Conservation (phyloP, 345 rosid species). For the Cardamine chenopodiifolia region DNA sequence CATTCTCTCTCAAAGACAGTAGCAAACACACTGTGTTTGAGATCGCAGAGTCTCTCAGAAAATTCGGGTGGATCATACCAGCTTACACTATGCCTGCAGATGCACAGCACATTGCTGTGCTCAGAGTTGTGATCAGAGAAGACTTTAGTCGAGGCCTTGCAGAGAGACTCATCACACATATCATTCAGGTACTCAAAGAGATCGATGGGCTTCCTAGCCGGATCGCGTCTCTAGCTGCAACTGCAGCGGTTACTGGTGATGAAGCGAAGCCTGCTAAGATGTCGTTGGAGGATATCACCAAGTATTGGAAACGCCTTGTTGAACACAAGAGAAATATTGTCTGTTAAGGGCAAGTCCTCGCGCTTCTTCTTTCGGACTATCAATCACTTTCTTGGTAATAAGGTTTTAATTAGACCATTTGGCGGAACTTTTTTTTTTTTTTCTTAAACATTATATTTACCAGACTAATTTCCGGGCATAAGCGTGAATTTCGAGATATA, state of each 20-base stretch:
- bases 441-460: not conserved
- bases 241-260: constrained; percentile 30
- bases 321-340: constrained; percentile 49
- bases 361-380: not conserved
- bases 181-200: constrained; percentile 57
- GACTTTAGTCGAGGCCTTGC: constrained; percentile 65
- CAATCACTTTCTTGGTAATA: constrained; percentile 18
- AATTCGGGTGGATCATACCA: constrained; percentile 72
- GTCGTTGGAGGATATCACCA: constrained; percentile 57
- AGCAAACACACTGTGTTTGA: constrained; percentile 63
- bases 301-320: constrained; percentile 62
- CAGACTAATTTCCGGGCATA: no score
- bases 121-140: constrained; percentile 69
- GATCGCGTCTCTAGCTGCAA: constrained; percentile 29
- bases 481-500: no score
- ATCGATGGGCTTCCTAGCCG: constrained; percentile 56
- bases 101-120: constrained; percentile 65
- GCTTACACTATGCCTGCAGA: constrained; percentile 82
- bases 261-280: constrained; percentile 47
- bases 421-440: not conserved
- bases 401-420: constrained; percentile 8
- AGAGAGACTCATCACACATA: constrained; percentile 61
- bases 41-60: constrained; percentile 59
- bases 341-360: constrained; percentile 38
- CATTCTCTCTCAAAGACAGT: constrained; percentile 66